Conservation (phyloP, 2,329 filamentous ascomycete species). For the Pseudocercospora eumusae region DNA sequence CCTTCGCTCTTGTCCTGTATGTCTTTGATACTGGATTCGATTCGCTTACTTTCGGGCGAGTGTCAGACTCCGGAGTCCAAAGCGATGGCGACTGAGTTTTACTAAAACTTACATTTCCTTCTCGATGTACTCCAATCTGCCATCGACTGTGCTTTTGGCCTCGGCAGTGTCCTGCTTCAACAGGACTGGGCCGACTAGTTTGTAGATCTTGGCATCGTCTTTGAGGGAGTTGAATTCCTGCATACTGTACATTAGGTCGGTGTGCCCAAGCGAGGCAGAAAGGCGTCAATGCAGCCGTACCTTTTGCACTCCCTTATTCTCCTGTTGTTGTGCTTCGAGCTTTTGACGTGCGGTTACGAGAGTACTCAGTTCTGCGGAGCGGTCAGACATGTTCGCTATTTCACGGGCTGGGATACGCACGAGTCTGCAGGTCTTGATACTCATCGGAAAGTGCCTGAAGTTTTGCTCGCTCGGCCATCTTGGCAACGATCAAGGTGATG, state of each 20-base stretch:
- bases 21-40: constrained; percentile 66
- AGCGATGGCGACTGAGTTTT: not conserved
- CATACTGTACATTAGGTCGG: not conserved
- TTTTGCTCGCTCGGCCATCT: constrained; percentile 62
- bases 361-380: constrained; percentile 69
- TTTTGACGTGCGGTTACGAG: constrained; percentile 80
- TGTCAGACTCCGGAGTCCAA: not conserved
- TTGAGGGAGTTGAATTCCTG: constrained; percentile 80
- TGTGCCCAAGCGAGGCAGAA: not conserved
- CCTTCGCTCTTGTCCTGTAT: constrained; percentile 65
- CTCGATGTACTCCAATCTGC: constrained; percentile 85
- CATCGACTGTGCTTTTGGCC: constrained; percentile 86
- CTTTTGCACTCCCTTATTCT: constrained; percentile 85
- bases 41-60: constrained; percentile 55
- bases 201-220: constrained; percentile 89
- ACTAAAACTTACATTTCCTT: constrained; percentile 91
- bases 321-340: constrained; percentile 89
- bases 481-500: not conserved
- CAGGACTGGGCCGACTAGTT: constrained; percentile 87
- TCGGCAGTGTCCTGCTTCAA: constrained; percentile 93
- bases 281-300: constrained; percentile 47
- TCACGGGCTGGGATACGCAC: constrained; percentile 48
- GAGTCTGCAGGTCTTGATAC: constrained; percentile 82
- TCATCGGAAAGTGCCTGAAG: constrained; percentile 84
- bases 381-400: not conserved